These are phyloP conservation scores for Metarhizium anisopliae DNA, from an alignment of 2,329 filamentous ascomycete genomes.

Conservation along the genomic window DNA sequence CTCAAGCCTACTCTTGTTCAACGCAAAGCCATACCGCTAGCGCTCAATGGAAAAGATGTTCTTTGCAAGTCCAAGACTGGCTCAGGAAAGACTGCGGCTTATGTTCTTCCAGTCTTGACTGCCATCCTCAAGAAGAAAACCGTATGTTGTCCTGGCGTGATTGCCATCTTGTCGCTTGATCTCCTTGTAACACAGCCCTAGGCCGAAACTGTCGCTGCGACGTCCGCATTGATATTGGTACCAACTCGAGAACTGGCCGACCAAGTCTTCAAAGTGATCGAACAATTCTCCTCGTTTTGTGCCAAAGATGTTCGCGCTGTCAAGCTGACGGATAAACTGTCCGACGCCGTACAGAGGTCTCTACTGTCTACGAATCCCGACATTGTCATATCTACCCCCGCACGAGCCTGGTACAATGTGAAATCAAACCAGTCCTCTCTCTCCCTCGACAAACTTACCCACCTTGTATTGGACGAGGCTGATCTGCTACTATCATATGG, in stretches of 20 bases:
- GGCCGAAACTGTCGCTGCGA: slow-evolving; percentile 43
- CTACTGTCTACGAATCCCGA: slow-evolving; percentile 81
- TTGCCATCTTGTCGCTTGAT: too few relatives aligned
- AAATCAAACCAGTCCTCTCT: slow-evolving; percentile 56
- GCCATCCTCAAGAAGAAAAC: slow-evolving; percentile 71
- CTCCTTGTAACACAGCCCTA: slow-evolving; percentile 17
- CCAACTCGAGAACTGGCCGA: slow-evolving; percentile 91
- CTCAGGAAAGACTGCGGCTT: slow-evolving; percentile 95
- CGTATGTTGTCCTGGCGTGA: slow-evolving; percentile 26
- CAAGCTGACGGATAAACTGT: slow-evolving; percentile 85
- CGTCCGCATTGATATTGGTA: slow-evolving; percentile 78
- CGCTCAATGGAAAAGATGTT: slow-evolving; percentile 80
- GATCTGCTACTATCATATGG: slow-evolving; percentile 91
- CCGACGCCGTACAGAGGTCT: slow-evolving; percentile 78
- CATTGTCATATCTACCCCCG: slow-evolving; percentile 82
- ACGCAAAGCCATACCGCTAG: slow-evolving; percentile 76
- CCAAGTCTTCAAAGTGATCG: slow-evolving; percentile 74
- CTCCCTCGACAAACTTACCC: slow-evolving; percentile 59
- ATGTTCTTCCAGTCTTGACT: slow-evolving; percentile 82
- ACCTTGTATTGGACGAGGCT: slow-evolving; percentile 87
- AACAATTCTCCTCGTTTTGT: slow-evolving; percentile 72
- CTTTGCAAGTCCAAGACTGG: slow-evolving; percentile 90
- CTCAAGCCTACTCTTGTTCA: slow-evolving; percentile 83
- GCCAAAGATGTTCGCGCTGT: slow-evolving; percentile 72
- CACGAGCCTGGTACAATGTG: slow-evolving; percentile 71